These are phyloP conservation scores for Deinandra increscens DNA, from an alignment of 129 eudicot species.

Conservation along the genomic window DNA sequence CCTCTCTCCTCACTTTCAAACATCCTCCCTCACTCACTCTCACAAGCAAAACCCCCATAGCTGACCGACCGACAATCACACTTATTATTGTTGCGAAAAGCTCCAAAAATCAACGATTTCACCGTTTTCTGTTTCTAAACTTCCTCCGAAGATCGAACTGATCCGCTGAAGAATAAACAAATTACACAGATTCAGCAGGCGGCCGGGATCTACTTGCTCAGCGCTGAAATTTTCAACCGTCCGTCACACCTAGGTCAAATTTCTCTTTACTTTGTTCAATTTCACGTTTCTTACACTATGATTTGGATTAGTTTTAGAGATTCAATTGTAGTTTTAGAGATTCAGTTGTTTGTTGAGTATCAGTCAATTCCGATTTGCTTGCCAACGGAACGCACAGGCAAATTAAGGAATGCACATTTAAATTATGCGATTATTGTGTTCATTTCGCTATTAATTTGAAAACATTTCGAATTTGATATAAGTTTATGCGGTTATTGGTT, in stretches of 20 bases:
- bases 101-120: background rate
- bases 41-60: slow-evolving; percentile 17
- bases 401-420: too few species aligned
- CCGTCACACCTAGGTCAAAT: background rate
- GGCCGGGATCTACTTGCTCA: slow-evolving; percentile 21
- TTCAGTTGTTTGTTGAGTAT: slow-evolving; percentile 4
- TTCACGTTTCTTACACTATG: background rate
- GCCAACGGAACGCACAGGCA: too few species aligned
- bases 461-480: background rate
- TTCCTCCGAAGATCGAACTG: background rate
- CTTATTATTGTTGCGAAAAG: background rate
- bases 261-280: background rate
- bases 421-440: background rate
- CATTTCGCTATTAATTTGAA: background rate
- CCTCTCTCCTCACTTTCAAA: slow-evolving; percentile 25
- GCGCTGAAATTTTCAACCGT: slow-evolving; percentile 13
- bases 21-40: too few species aligned
- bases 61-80: slow-evolving; percentile 1
- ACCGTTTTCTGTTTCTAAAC: slow-evolving; percentile 15
- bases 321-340: background rate
- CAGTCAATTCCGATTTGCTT: background rate
- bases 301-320: background rate
- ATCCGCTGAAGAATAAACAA: slow-evolving; percentile 11
- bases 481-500: background rate
- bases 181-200: slow-evolving; percentile 2